Evolutionary conservation across 1,284 basidiomycete species (phyloP), one percentile per base, ranked within the genome.

Genomic region (Pterula multifida): DNA sequence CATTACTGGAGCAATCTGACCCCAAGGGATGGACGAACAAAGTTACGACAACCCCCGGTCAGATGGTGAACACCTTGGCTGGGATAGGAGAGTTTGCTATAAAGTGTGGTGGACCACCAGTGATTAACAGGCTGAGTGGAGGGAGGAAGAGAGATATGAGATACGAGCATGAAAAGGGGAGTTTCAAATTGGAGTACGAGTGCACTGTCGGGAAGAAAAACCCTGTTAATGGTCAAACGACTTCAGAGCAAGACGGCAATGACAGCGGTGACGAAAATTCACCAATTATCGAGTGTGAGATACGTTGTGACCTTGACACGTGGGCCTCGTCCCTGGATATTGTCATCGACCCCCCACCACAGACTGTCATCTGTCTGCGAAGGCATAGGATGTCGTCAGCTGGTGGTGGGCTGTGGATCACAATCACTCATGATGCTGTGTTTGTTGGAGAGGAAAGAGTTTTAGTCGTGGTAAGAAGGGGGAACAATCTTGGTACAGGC

Each of bases 1-100:
- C 94, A 0, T 71, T 99, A 1, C 78, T 99, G 2, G 96, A 98
- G 62, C 96, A 98, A 67, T 93, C 90, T 12, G 94, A 98, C 65
- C 93, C 93, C 1, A 91, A 96, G 62, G 93, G 94, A 47, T 97
- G 95, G 95, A 85, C 91, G 3, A 92, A 91, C 67, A 98, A 98
- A 66, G 39, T 42, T 22, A 83, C 87, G 0, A 89, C 89, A 15
- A 93, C 94, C 35, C 93, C 93, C 0, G 83, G 85, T 32, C 84
- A 90, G 58, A 95, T 98, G 90, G 84, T 91, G 63, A 76, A 78
- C 28, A 77, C 83, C 1, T 69, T 97, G 1, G 87, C 93, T 0
- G 91, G 91, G 3, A 82, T 94, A 2, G 93, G 94, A 36, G 93
- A 96, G 56, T 95, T 90, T 61, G 87, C 90, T 1, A 94, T 99